These are phyloP conservation scores for Suillus hirtellus DNA, from an alignment of 768 basidiomycete genomes.

Conservation along the genomic window DNA sequence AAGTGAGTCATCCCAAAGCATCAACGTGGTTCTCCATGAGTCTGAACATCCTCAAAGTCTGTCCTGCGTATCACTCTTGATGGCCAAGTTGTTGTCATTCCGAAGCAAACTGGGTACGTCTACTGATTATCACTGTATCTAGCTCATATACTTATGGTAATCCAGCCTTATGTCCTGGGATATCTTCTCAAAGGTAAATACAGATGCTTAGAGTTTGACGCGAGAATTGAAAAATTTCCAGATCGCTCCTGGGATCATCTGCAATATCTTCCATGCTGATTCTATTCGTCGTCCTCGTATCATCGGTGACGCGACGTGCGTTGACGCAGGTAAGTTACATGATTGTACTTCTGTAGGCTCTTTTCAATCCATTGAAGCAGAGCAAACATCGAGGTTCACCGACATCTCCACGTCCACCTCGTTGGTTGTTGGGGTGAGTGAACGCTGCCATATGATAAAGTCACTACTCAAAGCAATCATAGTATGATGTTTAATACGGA, in stretches of 20 bases:
- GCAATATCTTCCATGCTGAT: constrained; percentile 46
- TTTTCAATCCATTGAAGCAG: not conserved
- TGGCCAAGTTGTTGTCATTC: constrained; percentile 13
- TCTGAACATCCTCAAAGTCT: constrained; percentile 16
- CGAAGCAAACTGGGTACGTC: constrained; percentile 23
- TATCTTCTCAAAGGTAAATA: constrained; percentile 22
- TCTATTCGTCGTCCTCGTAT: constrained; percentile 25
- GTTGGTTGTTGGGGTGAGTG: constrained; percentile 20
- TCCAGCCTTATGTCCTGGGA: constrained; percentile 35
- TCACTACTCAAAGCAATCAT: not conserved
- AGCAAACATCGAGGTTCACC: constrained; percentile 4
- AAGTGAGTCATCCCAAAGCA: constrained; percentile 31
- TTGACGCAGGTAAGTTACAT: not conserved
- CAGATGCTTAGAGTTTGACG: constrained; percentile 15
- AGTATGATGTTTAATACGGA: not conserved
- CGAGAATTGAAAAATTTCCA: constrained; percentile 21
- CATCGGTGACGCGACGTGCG: constrained; percentile 15
- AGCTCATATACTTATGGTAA: constrained; percentile 6
- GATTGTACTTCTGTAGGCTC: not conserved
- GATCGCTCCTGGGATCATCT: constrained; percentile 47
- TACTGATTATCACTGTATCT: not conserved
- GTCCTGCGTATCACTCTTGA: constrained; percentile 9
- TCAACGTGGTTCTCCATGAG: no score
- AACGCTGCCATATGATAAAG: not conserved
- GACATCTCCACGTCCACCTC: constrained; percentile 21